Conservation (phyloP, 352 stramenopile species). For the Phytophthora cajani region DNA sequence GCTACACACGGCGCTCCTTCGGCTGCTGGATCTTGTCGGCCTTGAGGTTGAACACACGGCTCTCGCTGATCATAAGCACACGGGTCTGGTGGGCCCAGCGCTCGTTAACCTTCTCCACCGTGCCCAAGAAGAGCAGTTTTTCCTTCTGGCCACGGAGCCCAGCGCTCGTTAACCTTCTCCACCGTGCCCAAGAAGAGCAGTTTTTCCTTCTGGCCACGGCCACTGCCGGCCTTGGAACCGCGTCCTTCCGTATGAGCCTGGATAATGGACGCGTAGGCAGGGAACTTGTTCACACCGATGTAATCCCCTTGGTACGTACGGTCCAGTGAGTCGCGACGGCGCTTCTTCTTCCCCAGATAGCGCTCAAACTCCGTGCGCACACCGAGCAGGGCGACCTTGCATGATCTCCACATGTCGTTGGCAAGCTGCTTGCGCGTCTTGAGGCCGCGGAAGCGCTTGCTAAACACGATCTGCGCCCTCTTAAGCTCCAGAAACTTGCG, state of each 20-base stretch:
- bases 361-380: slow-evolving; percentile 87
- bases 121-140: slow-evolving; percentile 74
- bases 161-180: slow-evolving; percentile 87
- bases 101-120: slow-evolving; percentile 86
- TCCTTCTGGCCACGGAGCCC: slow-evolving; percentile 52
- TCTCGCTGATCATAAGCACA: slow-evolving; percentile 79
- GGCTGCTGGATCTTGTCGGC: slow-evolving; percentile 85
- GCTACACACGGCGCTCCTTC: slow-evolving; percentile 78
- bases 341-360: slow-evolving; percentile 88
- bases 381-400: slow-evolving; percentile 75
- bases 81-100: slow-evolving; percentile 81
- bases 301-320: slow-evolving; percentile 81
- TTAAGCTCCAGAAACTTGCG: slow-evolving; percentile 65
- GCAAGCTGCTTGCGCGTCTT: slow-evolving; percentile 80
- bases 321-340: slow-evolving; percentile 80
- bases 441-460: slow-evolving; percentile 76
- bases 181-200: slow-evolving; percentile 76
- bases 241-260: slow-evolving; percentile 51
- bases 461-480: slow-evolving; percentile 74
- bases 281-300: slow-evolving; percentile 77
- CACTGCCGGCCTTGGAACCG: slow-evolving; percentile 30
- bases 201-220: slow-evolving; percentile 49
- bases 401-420: slow-evolving; percentile 69
- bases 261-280: slow-evolving; percentile 69
- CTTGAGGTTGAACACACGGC: slow-evolving; percentile 86